These are phyloP conservation scores for Phytophthora vignae DNA, from an alignment of 352 stramenopile species.

Conservation along the genomic window DNA sequence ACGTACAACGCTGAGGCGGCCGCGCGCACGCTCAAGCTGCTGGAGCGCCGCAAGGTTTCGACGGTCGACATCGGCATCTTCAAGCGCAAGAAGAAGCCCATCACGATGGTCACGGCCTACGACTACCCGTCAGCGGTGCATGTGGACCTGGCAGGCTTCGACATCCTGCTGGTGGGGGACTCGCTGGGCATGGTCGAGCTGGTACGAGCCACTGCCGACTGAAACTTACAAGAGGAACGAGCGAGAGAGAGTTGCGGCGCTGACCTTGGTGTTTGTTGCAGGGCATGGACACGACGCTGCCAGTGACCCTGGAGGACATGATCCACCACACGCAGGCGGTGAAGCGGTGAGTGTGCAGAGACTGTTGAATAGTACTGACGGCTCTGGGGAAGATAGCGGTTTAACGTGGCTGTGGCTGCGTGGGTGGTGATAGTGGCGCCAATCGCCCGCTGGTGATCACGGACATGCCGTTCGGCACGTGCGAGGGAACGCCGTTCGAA, in stretches of 20 bases:
- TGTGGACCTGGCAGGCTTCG: slow-evolving; percentile 98
- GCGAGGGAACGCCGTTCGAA: slow-evolving; percentile 92
- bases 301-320: slow-evolving; percentile 98
- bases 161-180: slow-evolving; percentile 98
- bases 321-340: slow-evolving; percentile 98
- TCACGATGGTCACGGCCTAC: slow-evolving; percentile 99
- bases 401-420: background rate
- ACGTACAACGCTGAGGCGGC: slow-evolving; percentile 57
- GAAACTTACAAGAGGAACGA: too few species aligned
- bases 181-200: slow-evolving; percentile 99
- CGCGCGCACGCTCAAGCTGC: slow-evolving; percentile 81
- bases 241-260: too few species aligned
- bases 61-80: slow-evolving; percentile 86
- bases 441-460: slow-evolving; percentile 94
- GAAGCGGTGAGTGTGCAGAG: slow-evolving; percentile 67
- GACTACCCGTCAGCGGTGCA: slow-evolving; percentile 97
- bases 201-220: slow-evolving; percentile 59
- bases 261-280: slow-evolving; percentile 24
- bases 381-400: too few species aligned
- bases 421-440: slow-evolving; percentile 55
- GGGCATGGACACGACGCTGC: slow-evolving; percentile 90
- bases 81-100: slow-evolving; percentile 96
- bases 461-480: slow-evolving; percentile 99
- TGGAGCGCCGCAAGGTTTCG: slow-evolving; percentile 87
- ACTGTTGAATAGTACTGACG: too few species aligned